A percentile compares a stretch with the other conserved stretches of the same genome.
Conservation (phyloP, 2,329 filamentous ascomycete species). For the Capronia americana region DNA sequence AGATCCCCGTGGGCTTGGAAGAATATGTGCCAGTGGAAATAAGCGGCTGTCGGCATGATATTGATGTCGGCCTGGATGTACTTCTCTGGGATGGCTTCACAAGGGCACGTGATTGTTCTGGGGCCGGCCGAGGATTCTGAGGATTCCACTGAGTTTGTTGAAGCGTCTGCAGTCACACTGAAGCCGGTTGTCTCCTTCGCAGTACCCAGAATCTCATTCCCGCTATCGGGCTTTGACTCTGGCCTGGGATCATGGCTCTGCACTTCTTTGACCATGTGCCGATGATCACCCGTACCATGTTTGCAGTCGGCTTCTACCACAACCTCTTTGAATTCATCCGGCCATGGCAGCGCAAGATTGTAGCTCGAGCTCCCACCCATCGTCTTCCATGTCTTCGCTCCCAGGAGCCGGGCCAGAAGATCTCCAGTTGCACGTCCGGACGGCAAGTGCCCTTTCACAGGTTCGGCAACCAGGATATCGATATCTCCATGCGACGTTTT, state of each 20-base stretch:
- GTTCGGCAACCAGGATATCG: conserved; percentile 69
- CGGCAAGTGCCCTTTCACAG: conserved; percentile 40
- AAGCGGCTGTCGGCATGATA: conserved; percentile 53
- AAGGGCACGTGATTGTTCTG: background rate
- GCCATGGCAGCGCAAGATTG: conserved; percentile 43
- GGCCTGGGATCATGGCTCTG: background rate
- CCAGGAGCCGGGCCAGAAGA: conserved; percentile 23
- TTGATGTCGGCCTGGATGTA: conserved; percentile 75
- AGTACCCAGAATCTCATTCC: background rate
- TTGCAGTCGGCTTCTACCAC: background rate
- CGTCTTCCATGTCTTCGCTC: conserved; percentile 28
- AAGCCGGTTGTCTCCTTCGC: background rate
- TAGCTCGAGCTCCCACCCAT: conserved; percentile 41
- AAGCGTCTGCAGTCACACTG: background rate
- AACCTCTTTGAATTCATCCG: conserved; percentile 21
- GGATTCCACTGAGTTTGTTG: background rate
- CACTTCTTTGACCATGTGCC: background rate
- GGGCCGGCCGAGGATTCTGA: background rate
- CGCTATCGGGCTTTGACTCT: background rate
- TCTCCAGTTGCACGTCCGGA: conserved; percentile 17
- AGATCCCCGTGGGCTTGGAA: conserved; percentile 74
- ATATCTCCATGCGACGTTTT: conserved; percentile 75
- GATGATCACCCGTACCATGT: background rate
- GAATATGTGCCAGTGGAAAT: conserved; percentile 69
- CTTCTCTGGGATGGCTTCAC: background rate